A percentile compares a stretch with the other conserved stretches of the same genome.
phyloP scores from a whole-genome alignment of 2,329 filamentous ascomycete species.

The Cercospora zeae-maydis region DNA sequence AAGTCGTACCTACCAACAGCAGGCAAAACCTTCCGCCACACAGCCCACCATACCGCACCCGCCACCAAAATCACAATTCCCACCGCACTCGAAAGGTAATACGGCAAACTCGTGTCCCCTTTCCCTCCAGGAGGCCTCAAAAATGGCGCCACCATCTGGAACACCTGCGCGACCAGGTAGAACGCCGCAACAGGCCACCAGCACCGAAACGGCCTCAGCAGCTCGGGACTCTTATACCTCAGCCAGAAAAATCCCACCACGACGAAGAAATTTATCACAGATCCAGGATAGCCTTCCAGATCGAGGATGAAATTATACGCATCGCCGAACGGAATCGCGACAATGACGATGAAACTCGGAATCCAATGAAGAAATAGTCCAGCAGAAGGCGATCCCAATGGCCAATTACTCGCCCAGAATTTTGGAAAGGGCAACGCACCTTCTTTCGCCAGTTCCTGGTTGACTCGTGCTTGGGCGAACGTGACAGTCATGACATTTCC shows the following conservation, averaged over 20 bases:
- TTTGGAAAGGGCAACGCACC: slow-evolving; percentile 57
- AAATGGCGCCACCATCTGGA: slow-evolving; percentile 44
- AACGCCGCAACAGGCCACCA: slow-evolving; percentile 58
- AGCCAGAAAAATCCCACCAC: slow-evolving; percentile 59
- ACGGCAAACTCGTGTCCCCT: slow-evolving; percentile 43
- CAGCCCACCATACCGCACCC: slow-evolving; percentile 12
- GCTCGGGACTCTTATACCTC: slow-evolving; percentile 55
- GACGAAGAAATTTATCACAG: slow-evolving; percentile 58
- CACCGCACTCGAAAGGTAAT: slow-evolving; percentile 45
- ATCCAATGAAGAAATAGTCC: slow-evolving; percentile 57
- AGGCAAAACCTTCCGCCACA: slow-evolving; percentile 10
- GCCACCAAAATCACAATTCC: slow-evolving; percentile 38
- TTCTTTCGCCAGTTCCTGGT: slow-evolving; percentile 60
- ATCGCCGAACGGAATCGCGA: slow-evolving; percentile 59
- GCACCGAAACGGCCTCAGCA: slow-evolving; percentile 61
- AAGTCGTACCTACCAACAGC: slow-evolving; percentile 1
- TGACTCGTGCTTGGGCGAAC: slow-evolving; percentile 54
- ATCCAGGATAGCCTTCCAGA: slow-evolving; percentile 64
- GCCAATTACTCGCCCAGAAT: slow-evolving; percentile 61
- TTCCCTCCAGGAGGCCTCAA: slow-evolving; percentile 42
- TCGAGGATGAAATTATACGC: slow-evolving; percentile 66
- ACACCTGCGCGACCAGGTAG: slow-evolving; percentile 38
- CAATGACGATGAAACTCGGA: slow-evolving; percentile 58
- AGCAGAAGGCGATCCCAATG: slow-evolving; percentile 58
- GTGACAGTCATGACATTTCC: slow-evolving; percentile 57